A percentile compares a stretch with the other conserved stretches of the same genome.
Conservation (phyloP, 306 rosid genomes). For the Elaeagnus macrophylla region DNA sequence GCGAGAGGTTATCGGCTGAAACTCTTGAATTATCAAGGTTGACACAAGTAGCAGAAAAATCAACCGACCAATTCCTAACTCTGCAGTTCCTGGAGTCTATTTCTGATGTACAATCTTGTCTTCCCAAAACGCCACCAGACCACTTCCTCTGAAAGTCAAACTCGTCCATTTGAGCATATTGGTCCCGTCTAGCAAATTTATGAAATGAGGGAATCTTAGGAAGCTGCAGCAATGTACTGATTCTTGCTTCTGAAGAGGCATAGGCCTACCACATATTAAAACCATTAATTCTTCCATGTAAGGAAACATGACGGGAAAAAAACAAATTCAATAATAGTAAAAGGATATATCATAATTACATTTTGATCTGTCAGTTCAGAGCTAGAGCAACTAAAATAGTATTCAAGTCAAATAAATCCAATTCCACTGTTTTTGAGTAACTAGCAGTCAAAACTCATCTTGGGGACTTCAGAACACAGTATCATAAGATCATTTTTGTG, state of each 20-base stretch:
- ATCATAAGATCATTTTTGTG: too few relatives aligned
- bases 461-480: too few relatives aligned
- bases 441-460: too few relatives aligned
- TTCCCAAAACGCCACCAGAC: slow-evolving; percentile 80
- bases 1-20: slow-evolving; percentile 84
- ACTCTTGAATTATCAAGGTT: slow-evolving; percentile 68
- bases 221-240: slow-evolving; percentile 59
- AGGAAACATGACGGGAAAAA: neutral
- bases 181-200: slow-evolving; percentile 86
- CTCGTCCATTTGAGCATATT: slow-evolving; percentile 67
- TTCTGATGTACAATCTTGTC: slow-evolving; percentile 92
- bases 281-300: slow-evolving; percentile 3
- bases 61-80: slow-evolving; percentile 98
- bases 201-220: slow-evolving; percentile 98
- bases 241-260: slow-evolving; percentile 88
- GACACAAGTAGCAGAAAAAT: slow-evolving; percentile 85
- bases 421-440: too few relatives aligned
- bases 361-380: too few relatives aligned
- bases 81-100: slow-evolving; percentile 93
- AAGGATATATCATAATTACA: too few relatives aligned
- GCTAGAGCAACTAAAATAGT: too few relatives aligned
- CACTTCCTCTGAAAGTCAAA: slow-evolving; percentile 63
- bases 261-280: slow-evolving; percentile 58
- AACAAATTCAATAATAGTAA: too few relatives aligned
- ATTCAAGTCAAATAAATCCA: too few relatives aligned